Percentiles rank a stretch among this genome's conserved stretches.
Evolutionary conservation across 352 stramenopile genomes (phyloP).

Genomic region (Globisporangium canariense): DNA sequence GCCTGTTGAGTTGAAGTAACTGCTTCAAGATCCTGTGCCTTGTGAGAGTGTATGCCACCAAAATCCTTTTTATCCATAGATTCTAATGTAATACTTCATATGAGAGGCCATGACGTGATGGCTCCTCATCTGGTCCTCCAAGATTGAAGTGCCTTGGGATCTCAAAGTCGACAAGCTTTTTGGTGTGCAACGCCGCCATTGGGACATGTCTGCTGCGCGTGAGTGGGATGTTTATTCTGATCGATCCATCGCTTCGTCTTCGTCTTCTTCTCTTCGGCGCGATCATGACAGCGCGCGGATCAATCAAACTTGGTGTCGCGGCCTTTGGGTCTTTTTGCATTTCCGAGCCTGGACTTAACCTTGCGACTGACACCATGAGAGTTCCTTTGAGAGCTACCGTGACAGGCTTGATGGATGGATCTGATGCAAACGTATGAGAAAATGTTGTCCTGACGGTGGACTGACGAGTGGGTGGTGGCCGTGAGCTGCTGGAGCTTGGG

Average conservation of each 20-base stretch:
- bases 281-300: neutral
- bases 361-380: too few relatives aligned
- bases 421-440: too few relatives aligned
- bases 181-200: neutral
- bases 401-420: too few relatives aligned
- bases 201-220: slow-evolving; percentile 2
- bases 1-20: neutral
- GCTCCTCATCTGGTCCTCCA: too few relatives aligned
- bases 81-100: neutral
- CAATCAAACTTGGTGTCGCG: neutral
- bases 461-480: too few relatives aligned
- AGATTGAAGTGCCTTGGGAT: too few relatives aligned
- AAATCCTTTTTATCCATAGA: neutral
- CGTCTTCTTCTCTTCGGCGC: too few relatives aligned
- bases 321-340: too few relatives aligned
- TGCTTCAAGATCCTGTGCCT: neutral
- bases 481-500: too few relatives aligned
- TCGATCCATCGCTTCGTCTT: neutral
- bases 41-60: neutral
- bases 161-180: neutral
- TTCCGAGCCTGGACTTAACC: too few relatives aligned
- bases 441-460: too few relatives aligned
- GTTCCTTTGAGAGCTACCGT: too few relatives aligned
- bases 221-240: slow-evolving; percentile 10
- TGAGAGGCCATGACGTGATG: neutral